These are phyloP conservation scores for Pythium folliculosum DNA, from an alignment of 352 stramenopile genomes.

Conservation along the genomic window DNA sequence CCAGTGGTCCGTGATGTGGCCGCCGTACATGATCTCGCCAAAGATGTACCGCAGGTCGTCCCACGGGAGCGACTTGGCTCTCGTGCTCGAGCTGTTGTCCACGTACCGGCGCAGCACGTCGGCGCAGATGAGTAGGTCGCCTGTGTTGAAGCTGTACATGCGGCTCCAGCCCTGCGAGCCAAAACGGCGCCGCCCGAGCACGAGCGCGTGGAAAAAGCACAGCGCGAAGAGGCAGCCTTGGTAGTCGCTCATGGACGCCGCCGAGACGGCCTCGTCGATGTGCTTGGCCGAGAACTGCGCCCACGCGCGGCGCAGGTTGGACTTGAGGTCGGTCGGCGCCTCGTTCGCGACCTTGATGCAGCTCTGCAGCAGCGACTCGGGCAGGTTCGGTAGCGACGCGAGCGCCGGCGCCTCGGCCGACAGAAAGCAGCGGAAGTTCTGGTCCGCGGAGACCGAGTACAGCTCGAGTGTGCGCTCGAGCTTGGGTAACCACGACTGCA, in stretches of 20 bases:
- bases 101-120: conserved; percentile 77
- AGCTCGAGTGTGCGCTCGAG: conserved; percentile 81
- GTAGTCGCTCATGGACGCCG: conserved; percentile 63
- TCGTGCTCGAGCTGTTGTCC: conserved; percentile 29
- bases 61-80: conserved; percentile 51
- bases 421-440: conserved; percentile 94
- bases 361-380: conserved; percentile 79
- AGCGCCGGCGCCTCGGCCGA: conserved; percentile 89
- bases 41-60: conserved; percentile 91
- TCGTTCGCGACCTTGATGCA: conserved; percentile 90
- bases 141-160: conserved; percentile 94
- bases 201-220: conserved; percentile 94
- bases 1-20: conserved; percentile 86
- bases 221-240: conserved; percentile 93
- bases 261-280: conserved; percentile 66
- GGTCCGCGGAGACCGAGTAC: conserved; percentile 82
- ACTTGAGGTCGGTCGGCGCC: conserved; percentile 78
- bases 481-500: conserved; percentile 88
- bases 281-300: conserved; percentile 77
- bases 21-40: conserved; percentile 92
- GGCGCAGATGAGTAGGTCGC: conserved; percentile 93
- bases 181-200: conserved; percentile 90
- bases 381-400: conserved; percentile 88
- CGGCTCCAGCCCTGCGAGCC: conserved; percentile 92
- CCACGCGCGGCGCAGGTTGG: conserved; percentile 81